Evolutionary conservation across 768 basidiomycete genomes (phyloP).

Genomic region (Phanerochaete sordida): DNA sequence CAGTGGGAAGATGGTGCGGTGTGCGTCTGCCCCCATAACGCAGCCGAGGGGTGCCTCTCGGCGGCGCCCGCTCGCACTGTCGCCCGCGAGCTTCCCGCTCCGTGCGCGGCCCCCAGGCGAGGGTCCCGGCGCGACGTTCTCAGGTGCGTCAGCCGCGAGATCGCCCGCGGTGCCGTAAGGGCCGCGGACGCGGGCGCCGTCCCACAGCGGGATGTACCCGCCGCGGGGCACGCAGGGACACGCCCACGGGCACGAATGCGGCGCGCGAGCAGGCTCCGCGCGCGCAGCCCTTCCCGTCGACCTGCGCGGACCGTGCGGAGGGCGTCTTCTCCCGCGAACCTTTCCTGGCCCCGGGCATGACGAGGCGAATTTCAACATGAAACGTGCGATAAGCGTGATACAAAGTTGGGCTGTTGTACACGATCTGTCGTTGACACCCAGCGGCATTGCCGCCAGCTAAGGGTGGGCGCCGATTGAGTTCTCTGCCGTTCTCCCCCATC

Average conservation of each 20-base stretch:
- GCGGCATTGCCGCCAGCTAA: background rate
- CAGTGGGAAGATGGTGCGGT: background rate
- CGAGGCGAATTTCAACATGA: constrained; percentile 11
- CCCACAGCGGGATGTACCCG: too few relatives aligned
- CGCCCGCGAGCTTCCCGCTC: background rate
- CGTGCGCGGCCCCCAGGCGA: background rate
- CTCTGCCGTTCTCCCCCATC: background rate
- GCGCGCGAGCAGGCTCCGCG: too few relatives aligned
- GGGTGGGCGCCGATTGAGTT: constrained; percentile 6
- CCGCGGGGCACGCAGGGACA: too few relatives aligned
- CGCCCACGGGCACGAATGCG: too few relatives aligned
- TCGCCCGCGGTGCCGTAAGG: too few relatives aligned
- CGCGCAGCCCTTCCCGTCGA: too few relatives aligned
- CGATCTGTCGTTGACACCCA: constrained; percentile 16
- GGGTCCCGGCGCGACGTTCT: background rate
- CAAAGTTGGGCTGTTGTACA: constrained; percentile 16
- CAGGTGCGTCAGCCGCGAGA: too few relatives aligned
- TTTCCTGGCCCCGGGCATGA: constrained; percentile 18
- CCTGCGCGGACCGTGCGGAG: background rate
- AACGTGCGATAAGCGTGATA: constrained; percentile 27
- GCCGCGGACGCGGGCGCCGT: too few relatives aligned
- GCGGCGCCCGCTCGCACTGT: background rate
- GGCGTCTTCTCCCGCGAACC: constrained; percentile 31
- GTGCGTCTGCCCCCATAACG: too few relatives aligned
- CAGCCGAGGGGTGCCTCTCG: background rate